Evolutionary conservation across 2,329 filamentous ascomycete species (phyloP), one percentile per base, ranked within the genome.

Genomic region (Paraphaeosphaeria sporulosa): DNA sequence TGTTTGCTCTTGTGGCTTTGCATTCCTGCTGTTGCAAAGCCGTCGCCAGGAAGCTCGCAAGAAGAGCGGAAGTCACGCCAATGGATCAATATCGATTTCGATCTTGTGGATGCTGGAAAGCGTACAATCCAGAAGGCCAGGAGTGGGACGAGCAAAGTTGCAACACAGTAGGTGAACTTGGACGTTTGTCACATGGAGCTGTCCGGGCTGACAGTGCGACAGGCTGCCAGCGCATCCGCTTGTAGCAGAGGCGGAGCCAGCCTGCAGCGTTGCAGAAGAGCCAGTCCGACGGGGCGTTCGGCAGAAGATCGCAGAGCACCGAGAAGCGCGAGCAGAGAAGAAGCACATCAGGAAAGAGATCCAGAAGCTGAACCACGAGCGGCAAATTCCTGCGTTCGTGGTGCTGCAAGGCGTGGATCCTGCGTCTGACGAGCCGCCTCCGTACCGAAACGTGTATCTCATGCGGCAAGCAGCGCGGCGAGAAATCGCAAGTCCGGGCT

Each of bases 1-100:
- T 81, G 84, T 43, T 74, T 84, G 58, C 42, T 79, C 7, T 68
- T 86, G 25, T 87, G 85, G 86, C 63, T 81, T n/a, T 72, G 63
- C 59, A 62, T 71, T 21, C 67, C 67, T 2, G 63, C 62, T 10
- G 23, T 67, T 3, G 49, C 59, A 19, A 71, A 69, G 32, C 54
- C 48, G 8, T 43, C 36, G 4, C 25, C 53, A 5, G 63, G 62
- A 21, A 57, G 65, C 47, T 19, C 13, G 30, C 34, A 19, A 6
- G 54, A 57, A 30, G 55, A 8, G 4, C 30, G 4, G 30, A 57
- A 57, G 21, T 27, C 51, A 21, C 46, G 34, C 12, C 63, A 64
- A 34, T 68, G 64, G 63, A 38, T 70, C 21, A 63, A 67, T 27
- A 63, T 68, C 36, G 67, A 67, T 53, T 65, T 68, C 23, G 67